Conservation (phyloP, 768 basidiomycete genomes). For the Termitomyces sp. region DNA sequence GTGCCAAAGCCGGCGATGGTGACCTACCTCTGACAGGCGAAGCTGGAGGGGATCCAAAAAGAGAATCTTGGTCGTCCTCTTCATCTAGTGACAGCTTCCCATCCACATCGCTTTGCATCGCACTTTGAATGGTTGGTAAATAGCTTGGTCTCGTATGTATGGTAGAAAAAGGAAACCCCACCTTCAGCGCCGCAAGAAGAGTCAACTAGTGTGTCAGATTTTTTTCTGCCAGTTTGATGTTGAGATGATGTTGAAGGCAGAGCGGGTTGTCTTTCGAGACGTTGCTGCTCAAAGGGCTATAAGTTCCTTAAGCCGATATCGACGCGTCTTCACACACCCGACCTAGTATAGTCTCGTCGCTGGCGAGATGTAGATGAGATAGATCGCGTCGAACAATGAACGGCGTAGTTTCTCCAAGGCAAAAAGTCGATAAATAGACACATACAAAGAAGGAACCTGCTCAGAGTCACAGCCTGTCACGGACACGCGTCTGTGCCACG, state of each 20-base stretch:
- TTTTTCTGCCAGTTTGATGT: constrained; percentile 3
- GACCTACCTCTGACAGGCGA: constrained; percentile 72
- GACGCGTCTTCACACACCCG: background rate
- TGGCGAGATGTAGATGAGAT: background rate
- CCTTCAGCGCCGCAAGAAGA: constrained; percentile 11
- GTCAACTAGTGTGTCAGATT: background rate
- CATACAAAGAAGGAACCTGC: background rate
- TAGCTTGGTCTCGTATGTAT: background rate
- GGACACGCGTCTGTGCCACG: background rate
- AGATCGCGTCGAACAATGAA: background rate
- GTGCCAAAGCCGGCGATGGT: constrained; percentile 53
- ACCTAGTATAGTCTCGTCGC: background rate
- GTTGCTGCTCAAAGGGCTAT: background rate
- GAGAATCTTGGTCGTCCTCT: constrained; percentile 58
- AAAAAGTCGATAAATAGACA: background rate
- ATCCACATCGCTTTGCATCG: constrained; percentile 15
- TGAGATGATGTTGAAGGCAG: background rate
- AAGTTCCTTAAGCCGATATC: background rate
- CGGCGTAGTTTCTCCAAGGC: background rate
- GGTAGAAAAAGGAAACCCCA: constrained; percentile 3
- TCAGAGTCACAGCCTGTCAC: background rate
- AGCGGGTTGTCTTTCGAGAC: background rate
- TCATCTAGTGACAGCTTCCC: constrained; percentile 5
- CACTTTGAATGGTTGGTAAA: constrained; percentile 11
- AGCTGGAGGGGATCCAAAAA: constrained; percentile 78